Evolutionary conservation across 352 stramenopile species (phyloP), one percentile per base, ranked within the genome.

Genomic region (Chrysophaeum taylorii): DNA sequence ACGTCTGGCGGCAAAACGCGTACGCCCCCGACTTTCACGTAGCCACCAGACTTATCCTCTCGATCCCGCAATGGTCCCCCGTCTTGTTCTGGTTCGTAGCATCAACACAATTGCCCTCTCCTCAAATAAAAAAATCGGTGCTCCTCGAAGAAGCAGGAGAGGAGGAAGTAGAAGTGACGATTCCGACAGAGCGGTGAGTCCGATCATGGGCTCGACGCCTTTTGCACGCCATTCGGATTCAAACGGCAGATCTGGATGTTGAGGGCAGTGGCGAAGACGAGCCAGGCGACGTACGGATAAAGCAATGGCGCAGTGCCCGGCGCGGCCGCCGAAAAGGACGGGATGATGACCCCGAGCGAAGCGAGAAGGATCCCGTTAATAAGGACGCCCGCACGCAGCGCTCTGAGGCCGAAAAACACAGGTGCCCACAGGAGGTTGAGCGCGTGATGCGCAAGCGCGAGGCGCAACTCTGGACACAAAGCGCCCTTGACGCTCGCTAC

Each of bases 191-290:
- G n/a, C n/a, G n/a, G n/a, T n/a, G n/a, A n/a, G n/a, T n/a, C n/a
- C n/a, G n/a, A n/a, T n/a, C n/a, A n/a, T n/a, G n/a, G n/a, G n/a
- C n/a, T n/a, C n/a, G n/a, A n/a, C n/a, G n/a, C n/a, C n/a, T n/a
- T n/a, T n/a, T n/a, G n/a, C n/a, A 60, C 48, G 48, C 48, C 48
- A 25, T 7, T 4, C 48, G 48, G 48, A 25, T 60, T 60, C 5
- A 60, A 25, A 18, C 48, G 48, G 18, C 18, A 18, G 48, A 60
- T 60, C 52, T 42, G 16, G 15, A 66, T 2, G 57, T 35, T 66
- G 12, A 66, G 57, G 1, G 57, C 57, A 31, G 57, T 66, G 33
- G 57, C 57, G 57, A 66, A 66, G 57, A 36, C 7, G 57, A 66
- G 2, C 57, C 57, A 66, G 33, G 18, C 33, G 14, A 33, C 2